Conservation (phyloP, 805 yeast species). For the Candida patagonica region DNA sequence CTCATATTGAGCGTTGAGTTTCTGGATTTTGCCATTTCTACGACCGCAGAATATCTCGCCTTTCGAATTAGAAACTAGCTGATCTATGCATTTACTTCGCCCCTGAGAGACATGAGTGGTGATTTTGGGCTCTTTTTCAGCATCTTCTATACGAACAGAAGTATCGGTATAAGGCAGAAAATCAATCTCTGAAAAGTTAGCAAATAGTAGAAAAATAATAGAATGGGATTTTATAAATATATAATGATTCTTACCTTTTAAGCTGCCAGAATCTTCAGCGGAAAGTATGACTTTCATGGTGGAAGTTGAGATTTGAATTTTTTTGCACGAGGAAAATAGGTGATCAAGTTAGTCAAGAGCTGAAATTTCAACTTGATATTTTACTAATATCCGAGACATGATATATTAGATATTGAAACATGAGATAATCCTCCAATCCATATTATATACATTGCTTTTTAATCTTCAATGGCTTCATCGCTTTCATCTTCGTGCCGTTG, state of each 20-base stretch:
- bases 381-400: too few relatives aligned
- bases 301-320: not conserved
- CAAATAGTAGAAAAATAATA: not conserved
- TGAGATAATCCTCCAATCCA: too few relatives aligned
- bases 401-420: too few relatives aligned
- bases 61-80: constrained; percentile 3
- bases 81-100: constrained; percentile 27
- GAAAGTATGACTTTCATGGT: constrained; percentile 43
- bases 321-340: not conserved
- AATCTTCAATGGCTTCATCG: constrained; percentile 1
- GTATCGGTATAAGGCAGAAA: constrained; percentile 72
- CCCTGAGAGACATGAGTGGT: constrained; percentile 35
- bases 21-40: constrained; percentile 13
- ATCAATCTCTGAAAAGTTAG: constrained; percentile 35
- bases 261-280: constrained; percentile 42
- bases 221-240: too few relatives aligned
- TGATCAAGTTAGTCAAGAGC: too few relatives aligned
- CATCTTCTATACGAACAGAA: constrained; percentile 39
- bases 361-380: too few relatives aligned
- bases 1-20: constrained; percentile 16
- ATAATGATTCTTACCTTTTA: constrained; percentile 27
- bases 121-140: constrained; percentile 46
- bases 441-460: not conserved
- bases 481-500: constrained; percentile 8
- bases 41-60: constrained; percentile 13